phyloP scores from a whole-genome alignment of 1,284 basidiomycete species.

The Marasmius sp. region DNA sequence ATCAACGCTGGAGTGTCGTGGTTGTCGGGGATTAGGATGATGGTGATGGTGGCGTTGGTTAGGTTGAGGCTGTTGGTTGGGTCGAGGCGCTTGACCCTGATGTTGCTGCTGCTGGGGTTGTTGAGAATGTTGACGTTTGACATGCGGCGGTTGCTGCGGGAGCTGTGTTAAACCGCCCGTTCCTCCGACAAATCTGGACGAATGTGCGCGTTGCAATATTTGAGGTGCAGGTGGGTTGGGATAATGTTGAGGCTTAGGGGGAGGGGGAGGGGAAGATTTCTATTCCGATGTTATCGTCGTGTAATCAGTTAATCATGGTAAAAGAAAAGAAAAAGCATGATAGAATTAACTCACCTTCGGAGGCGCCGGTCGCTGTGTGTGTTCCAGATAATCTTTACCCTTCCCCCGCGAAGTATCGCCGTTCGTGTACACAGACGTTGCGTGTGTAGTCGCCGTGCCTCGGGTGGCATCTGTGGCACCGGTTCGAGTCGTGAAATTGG shows the following conservation, averaged over 20 bases:
- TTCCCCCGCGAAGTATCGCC: neutral
- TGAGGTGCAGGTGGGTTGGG: constrained; percentile 10
- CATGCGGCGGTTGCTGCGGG: neutral
- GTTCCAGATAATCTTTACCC: neutral
- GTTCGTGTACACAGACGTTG: neutral
- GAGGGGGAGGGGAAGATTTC: neutral
- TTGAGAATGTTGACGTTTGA: neutral
- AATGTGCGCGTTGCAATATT: constrained; percentile 28
- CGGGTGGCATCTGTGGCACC: neutral
- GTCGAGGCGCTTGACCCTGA: constrained; percentile 11
- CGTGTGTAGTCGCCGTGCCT: neutral
- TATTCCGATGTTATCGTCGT: neutral
- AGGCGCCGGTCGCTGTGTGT: neutral
- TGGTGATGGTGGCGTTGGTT: neutral
- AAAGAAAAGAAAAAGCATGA: too few relatives aligned
- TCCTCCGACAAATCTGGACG: constrained; percentile 13
- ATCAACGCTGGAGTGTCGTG: constrained; percentile 19
- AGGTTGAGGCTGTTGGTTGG: neutral
- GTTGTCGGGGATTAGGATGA: constrained; percentile 10
- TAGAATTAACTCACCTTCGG: too few relatives aligned
- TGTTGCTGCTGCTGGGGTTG: constrained; percentile 19
- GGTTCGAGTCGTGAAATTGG: neutral
- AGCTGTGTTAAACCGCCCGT: constrained; percentile 15
- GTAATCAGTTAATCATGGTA: too few relatives aligned
- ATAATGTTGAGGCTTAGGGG: neutral